Conservation (phyloP, 257 asterid genomes). For the Ophiorrhiza pumila region DNA sequence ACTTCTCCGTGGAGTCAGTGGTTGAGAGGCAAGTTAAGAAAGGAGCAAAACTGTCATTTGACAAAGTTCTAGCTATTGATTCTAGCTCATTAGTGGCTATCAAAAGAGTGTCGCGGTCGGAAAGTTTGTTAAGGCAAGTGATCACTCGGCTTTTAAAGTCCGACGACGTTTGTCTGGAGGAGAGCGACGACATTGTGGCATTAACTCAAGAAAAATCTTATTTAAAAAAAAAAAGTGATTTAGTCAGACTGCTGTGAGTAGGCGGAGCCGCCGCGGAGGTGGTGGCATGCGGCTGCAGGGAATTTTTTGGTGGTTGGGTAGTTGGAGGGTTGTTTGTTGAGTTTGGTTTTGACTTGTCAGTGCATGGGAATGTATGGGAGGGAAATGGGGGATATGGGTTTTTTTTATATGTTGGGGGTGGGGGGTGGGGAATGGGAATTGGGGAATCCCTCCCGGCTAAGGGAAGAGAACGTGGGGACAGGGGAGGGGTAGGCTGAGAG, state of each 20-base stretch:
- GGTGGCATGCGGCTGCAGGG: constrained; percentile 30
- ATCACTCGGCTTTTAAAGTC: constrained; percentile 59
- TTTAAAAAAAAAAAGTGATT: no score
- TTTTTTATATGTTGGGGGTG: constrained; percentile 42
- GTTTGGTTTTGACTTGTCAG: neutral
- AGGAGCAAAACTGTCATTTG: constrained; percentile 51
- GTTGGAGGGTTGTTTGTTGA: constrained; percentile 1
- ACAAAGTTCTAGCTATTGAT: constrained; percentile 49
- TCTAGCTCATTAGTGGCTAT: constrained; percentile 76
- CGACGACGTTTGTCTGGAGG: constrained; percentile 34
- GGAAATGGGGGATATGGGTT: constrained; percentile 23
- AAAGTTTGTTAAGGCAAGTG: constrained; percentile 57
- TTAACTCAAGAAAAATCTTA: neutral
- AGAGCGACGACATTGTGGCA: constrained; percentile 31
- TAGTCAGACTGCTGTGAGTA: neutral
- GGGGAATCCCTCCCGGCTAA: neutral
- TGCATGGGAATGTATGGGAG: constrained; percentile 1
- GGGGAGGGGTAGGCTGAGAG: neutral
- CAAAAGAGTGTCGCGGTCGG: constrained; percentile 78
- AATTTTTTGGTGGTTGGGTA: constrained; percentile 1
- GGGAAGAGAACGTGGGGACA: constrained; percentile 34
- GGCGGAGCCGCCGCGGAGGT: neutral
- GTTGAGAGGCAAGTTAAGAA: constrained; percentile 59
- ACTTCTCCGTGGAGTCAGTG: constrained; percentile 69
- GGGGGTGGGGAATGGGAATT: no score